Conservation (phyloP, 2,329 filamentous ascomycete species). For the Coleophoma crateriformis region DNA sequence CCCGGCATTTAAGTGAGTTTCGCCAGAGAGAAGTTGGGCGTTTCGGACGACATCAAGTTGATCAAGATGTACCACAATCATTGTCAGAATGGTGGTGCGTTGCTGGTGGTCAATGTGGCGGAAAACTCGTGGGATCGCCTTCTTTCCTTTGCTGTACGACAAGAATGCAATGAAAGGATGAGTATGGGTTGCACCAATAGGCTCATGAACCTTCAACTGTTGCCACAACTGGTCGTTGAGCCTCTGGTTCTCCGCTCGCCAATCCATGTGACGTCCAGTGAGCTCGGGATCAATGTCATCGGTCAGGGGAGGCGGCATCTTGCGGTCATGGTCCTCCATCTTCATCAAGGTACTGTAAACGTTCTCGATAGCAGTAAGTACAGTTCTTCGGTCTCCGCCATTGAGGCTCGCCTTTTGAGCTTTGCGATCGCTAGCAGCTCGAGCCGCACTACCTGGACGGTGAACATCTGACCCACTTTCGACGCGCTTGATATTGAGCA, state of each 20-base stretch:
- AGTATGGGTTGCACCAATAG: slow-evolving; percentile 68
- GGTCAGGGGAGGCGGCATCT: slow-evolving; percentile 61
- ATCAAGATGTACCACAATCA: slow-evolving; percentile 92
- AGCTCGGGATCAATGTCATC: slow-evolving; percentile 60
- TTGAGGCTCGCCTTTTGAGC: slow-evolving; percentile 40
- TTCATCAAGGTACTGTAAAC: slow-evolving; percentile 87
- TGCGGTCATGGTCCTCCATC: slow-evolving; percentile 87
- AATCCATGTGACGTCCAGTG: slow-evolving; percentile 71
- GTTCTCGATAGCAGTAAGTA: slow-evolving; percentile 80
- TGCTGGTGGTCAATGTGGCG: slow-evolving; percentile 88
- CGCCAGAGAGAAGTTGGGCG: slow-evolving; percentile 68
- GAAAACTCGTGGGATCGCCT: slow-evolving; percentile 91
- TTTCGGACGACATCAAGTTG: slow-evolving; percentile 83
- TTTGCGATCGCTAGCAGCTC: slow-evolving; percentile 33
- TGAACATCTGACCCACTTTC: slow-evolving; percentile 60
- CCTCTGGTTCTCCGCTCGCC: slow-evolving; percentile 64
- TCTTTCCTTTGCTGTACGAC: slow-evolving; percentile 93
- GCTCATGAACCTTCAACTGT: slow-evolving; percentile 87
- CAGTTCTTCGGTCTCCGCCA: slow-evolving; percentile 70
- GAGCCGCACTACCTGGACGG: slow-evolving; percentile 41
- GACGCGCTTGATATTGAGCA: slow-evolving; percentile 89
- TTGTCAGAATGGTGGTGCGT: slow-evolving; percentile 89
- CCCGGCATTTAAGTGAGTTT: slow-evolving; percentile 65
- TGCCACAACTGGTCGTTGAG: slow-evolving; percentile 80
- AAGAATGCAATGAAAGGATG: slow-evolving; percentile 97